Evolutionary conservation across 345 rosid species (phyloP), one percentile per base, ranked within the genome.

Genomic region (Bruguiera gymnorhiza): DNA sequence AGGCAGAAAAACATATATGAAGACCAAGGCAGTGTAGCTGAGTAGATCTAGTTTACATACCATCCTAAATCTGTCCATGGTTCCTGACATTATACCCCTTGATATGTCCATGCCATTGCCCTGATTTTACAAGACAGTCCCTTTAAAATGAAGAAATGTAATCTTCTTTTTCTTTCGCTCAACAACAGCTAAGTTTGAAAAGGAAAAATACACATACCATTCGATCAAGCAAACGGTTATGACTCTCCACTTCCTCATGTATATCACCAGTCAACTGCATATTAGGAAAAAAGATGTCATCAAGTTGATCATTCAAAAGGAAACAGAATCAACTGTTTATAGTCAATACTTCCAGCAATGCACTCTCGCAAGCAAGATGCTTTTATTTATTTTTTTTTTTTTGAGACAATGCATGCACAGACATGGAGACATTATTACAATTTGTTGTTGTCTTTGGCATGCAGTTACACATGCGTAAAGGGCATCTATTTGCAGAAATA

Each of bases 181-280:
- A 65, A 10, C 11, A 24, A 2, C 56, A 64, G 32, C 27, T 72
- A 8, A 60, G 23, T 11, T 37, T 50, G 50, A 73, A 43, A 67
- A 52, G 24, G 68, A 71, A 57, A 46, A 13, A 70, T 60, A 0
- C 66, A 74, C 57, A 8, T 72, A 89, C 97, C 93, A 88, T 83
- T 48, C 77, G 80, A 75, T 87, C 97, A 21, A 89, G 97, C 83
- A 94, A 64, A 62, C 85, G 93, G 65, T 89, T 91, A 74, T 91
- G 98, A 75, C 74, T 84, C 83, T 94, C 98, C 60, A 87, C 97
- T 84, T 88, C 97, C 67, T 88, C 92, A 27, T 91, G 92, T 80
- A 89, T 83, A 70, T 91, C 97, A 69, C 90, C 96, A 20, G 98
- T 91, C 74, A 94, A 77, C 97, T 94, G 80, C 31, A 36, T 73